phyloP scores from a whole-genome alignment of 768 basidiomycete genomes.

The Rhizopogon vinicolor region DNA sequence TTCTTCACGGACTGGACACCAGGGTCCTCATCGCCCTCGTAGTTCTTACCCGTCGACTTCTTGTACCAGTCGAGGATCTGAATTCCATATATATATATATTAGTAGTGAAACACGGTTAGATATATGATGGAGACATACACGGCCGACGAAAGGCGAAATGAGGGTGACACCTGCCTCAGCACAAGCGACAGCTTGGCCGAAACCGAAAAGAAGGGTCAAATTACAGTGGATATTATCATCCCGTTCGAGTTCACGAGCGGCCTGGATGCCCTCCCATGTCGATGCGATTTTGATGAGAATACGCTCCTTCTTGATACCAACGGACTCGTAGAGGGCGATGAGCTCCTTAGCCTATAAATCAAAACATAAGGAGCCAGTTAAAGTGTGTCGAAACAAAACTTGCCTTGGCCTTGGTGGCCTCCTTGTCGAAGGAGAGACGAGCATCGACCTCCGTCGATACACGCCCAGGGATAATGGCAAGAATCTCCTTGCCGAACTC shows the following conservation, averaged over 20 bases:
- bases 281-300: constrained; percentile 99
- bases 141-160: constrained; percentile 99
- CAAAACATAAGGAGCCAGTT: neutral
- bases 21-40: constrained; percentile 89
- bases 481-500: constrained; percentile 98
- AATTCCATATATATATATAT: constrained; percentile 7
- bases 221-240: constrained; percentile 97
- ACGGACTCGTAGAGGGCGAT: constrained; percentile 94
- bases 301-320: constrained; percentile 89
- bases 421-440: constrained; percentile 95
- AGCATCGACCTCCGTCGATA: constrained; percentile 98
- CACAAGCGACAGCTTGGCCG: constrained; percentile 97
- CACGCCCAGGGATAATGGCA: constrained; percentile 93
- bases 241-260: constrained; percentile 89
- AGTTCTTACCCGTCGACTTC: constrained; percentile 81
- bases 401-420: constrained; percentile 82
- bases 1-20: constrained; percentile 94
- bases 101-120: constrained; percentile 7
- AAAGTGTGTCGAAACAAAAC: neutral
- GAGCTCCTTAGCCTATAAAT: constrained; percentile 65
- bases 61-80: constrained; percentile 99
- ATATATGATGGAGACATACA: constrained; percentile 43
- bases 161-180: constrained; percentile 96
- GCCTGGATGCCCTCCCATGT: constrained; percentile 99
- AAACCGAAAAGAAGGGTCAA: constrained; percentile 99